Evolutionary conservation across 495 filamentous ascomycete species (phyloP).

Genomic region (Bryoglossum gracile): DNA sequence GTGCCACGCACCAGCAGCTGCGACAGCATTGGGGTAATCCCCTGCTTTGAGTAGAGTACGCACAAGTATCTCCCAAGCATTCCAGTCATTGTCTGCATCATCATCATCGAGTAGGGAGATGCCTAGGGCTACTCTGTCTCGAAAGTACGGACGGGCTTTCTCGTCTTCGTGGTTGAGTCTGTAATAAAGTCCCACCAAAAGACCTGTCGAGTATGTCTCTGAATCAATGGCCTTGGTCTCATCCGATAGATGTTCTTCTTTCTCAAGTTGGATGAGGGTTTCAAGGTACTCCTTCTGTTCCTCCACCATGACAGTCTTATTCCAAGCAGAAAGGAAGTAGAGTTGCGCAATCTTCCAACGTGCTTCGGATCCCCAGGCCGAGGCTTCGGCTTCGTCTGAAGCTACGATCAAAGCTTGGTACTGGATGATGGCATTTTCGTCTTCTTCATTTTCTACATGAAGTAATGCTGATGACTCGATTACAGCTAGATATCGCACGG

Average conservation of each 20-base stretch:
- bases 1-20: neutral
- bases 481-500: neutral
- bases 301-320: neutral
- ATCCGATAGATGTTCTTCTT: neutral
- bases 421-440: neutral
- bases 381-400: neutral
- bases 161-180: neutral
- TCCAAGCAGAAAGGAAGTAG: neutral
- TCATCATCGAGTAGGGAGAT: conserved; percentile 1
- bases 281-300: neutral
- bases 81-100: neutral
- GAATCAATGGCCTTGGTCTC: neutral
- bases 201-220: neutral
- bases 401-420: neutral
- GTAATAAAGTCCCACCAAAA: conserved; percentile 3
- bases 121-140: neutral
- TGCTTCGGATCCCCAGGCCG: no score
- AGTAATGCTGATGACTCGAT: neutral
- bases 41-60: neutral
- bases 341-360: neutral
- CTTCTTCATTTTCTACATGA: conserved; percentile 1
- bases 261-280: neutral
- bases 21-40: neutral
- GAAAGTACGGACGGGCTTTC: neutral
- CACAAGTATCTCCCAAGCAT: neutral